Percentiles rank a stretch among this genome's conserved stretches.
These are phyloP conservation scores for Hylodesmum podocarpum DNA, from an alignment of 306 rosid genomes.

Conservation along the genomic window DNA sequence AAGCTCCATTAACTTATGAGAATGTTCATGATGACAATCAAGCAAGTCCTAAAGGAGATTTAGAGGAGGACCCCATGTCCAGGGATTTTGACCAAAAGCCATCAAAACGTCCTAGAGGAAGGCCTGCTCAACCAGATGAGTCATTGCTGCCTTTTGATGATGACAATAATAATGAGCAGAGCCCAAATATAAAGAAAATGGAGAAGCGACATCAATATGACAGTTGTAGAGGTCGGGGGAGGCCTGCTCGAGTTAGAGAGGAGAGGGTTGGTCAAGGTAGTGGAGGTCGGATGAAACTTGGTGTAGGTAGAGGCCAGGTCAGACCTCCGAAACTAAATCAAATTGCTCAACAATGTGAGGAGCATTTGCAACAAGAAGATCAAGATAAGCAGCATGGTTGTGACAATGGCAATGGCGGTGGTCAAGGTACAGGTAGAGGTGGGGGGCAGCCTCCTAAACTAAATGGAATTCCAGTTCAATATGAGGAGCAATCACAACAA, in stretches of 20 bases:
- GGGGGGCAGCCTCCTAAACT: not conserved
- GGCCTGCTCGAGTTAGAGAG: too few relatives aligned
- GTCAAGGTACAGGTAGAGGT: not conserved
- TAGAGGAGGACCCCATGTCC: not conserved
- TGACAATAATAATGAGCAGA: not conserved
- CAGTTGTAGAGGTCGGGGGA: not conserved
- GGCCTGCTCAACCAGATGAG: constrained; percentile 16
- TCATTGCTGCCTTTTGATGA: not conserved
- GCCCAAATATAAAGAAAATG: not conserved
- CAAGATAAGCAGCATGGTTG: not conserved
- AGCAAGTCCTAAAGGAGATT: not conserved
- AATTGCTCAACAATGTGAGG: not conserved
- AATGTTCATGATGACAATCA: constrained; percentile 20
- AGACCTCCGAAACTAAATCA: constrained; percentile 4
- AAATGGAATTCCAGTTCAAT: not conserved
- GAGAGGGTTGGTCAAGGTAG: not conserved
- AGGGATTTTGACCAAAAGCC: not conserved
- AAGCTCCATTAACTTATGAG: not conserved
- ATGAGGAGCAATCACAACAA: not conserved
- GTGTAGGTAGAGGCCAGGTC: not conserved
- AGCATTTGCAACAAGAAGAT: constrained; percentile 5
- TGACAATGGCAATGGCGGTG: not conserved
- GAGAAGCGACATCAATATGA: not conserved
- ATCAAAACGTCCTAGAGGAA: constrained; percentile 27
- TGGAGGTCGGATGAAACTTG: constrained; percentile 24